These are phyloP conservation scores for Daldinia childiae DNA, from an alignment of 495 filamentous ascomycete species.

Conservation along the genomic window DNA sequence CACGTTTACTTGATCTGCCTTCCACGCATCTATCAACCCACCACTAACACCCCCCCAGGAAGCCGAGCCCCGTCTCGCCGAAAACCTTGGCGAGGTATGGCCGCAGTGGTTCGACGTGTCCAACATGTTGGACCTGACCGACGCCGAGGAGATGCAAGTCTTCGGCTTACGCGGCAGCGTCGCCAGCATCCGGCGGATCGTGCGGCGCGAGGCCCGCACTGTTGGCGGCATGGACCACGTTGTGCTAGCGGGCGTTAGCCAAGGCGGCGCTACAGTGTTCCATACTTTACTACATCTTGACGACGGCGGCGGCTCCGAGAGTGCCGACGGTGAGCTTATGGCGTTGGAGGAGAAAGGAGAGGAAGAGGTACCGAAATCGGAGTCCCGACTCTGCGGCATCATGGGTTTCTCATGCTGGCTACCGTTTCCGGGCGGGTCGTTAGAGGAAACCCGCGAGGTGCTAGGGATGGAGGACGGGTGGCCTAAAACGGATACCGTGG, in stretches of 20 bases:
- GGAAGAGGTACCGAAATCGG: background rate
- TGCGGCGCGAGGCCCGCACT: conserved; percentile 42
- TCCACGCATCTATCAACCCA: background rate
- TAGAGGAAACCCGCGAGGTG: conserved; percentile 46
- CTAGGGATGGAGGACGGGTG: conserved; percentile 32
- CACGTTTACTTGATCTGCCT: too few species aligned
- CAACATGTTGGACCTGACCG: conserved; percentile 46
- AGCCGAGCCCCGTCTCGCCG: conserved; percentile 53
- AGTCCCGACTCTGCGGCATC: conserved; percentile 50
- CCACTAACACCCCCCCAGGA: conserved; percentile 31
- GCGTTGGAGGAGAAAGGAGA: background rate
- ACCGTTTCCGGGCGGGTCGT: conserved; percentile 57
- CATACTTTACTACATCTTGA: conserved; percentile 54
- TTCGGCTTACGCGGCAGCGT: conserved; percentile 47
- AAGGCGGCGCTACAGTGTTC: conserved; percentile 57
- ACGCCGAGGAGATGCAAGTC: conserved; percentile 49
- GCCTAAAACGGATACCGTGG: conserved; percentile 26
- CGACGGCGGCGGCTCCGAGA: background rate
- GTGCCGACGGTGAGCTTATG: background rate
- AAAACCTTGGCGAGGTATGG: conserved; percentile 48
- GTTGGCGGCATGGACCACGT: conserved; percentile 46
- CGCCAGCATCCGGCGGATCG: conserved; percentile 26
- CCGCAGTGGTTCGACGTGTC: conserved; percentile 57
- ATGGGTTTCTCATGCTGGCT: conserved; percentile 66
- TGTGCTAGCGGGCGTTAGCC: conserved; percentile 49